These are phyloP conservation scores for Paracoccidioides brasiliensis DNA, from an alignment of 2,329 filamentous ascomycete species.

Conservation along the genomic window DNA sequence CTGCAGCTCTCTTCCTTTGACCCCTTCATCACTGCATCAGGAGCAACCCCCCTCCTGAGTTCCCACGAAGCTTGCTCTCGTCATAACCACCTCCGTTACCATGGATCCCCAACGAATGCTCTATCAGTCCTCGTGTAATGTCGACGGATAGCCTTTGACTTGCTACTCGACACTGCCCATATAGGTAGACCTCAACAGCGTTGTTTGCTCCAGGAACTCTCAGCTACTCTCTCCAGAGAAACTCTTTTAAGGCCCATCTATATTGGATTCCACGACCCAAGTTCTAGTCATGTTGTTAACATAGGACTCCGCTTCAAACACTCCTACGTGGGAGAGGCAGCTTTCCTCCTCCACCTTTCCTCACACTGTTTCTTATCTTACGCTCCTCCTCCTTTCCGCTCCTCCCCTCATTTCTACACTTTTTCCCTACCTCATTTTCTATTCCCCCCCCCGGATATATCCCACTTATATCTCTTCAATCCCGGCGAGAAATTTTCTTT, in stretches of 20 bases:
- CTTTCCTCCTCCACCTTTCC: neutral
- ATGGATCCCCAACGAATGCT: neutral
- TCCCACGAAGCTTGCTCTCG: neutral
- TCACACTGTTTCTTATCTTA: neutral
- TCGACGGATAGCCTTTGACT: constrained; percentile 1
- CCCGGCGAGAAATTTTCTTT: neutral
- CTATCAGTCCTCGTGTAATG: constrained; percentile 1
- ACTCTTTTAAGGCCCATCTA: neutral
- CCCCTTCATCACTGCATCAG: neutral
- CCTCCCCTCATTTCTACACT: neutral
- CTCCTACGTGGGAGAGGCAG: neutral
- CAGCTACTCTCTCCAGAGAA: neutral
- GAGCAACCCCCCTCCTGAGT: neutral
- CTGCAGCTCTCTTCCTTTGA: neutral
- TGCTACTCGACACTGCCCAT: neutral
- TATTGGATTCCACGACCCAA: neutral
- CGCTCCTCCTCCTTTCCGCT: neutral
- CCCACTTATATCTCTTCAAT: neutral
- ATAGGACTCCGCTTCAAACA: neutral
- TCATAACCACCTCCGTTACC: neutral
- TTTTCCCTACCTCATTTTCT: neutral
- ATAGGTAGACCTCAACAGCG: neutral
- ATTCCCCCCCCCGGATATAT: neutral
- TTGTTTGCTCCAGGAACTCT: neutral
- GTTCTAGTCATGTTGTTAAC: neutral